Percentiles rank a stretch among this genome's conserved stretches.
These are phyloP conservation scores for Obelidium mucronatum DNA, from an alignment of 192 early-diverging fungal species.

Conservation along the genomic window DNA sequence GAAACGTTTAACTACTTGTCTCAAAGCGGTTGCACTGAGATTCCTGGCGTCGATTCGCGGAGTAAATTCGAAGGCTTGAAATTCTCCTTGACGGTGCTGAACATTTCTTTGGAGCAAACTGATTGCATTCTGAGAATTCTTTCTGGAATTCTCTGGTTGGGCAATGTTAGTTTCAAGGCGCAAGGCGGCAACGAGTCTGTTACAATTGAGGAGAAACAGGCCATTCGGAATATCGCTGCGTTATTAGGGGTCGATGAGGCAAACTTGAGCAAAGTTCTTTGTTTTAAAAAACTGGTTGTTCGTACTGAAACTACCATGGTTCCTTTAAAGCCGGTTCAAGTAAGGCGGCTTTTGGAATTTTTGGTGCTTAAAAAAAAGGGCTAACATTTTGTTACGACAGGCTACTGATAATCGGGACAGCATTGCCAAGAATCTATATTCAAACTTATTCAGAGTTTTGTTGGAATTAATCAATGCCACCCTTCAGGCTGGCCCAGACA, in stretches of 20 bases:
- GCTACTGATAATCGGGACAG: slow-evolving; percentile 64
- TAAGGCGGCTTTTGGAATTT: slow-evolving; percentile 14
- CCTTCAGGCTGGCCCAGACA: slow-evolving; percentile 36
- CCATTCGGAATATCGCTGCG: slow-evolving; percentile 75
- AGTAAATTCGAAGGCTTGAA: slow-evolving; percentile 79
- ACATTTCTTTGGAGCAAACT: slow-evolving; percentile 70
- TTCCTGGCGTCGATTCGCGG: slow-evolving; percentile 51
- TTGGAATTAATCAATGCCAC: slow-evolving; percentile 64
- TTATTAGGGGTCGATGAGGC: slow-evolving; percentile 81
- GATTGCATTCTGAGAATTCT: slow-evolving; percentile 46
- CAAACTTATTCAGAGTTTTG: slow-evolving; percentile 56
- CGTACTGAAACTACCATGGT: slow-evolving; percentile 89
- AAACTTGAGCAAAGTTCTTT: slow-evolving; percentile 77
- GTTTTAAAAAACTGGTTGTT: slow-evolving; percentile 85
- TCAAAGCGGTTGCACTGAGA: slow-evolving; percentile 61
- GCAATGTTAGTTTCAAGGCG: slow-evolving; percentile 62
- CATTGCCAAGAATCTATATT: slow-evolving; percentile 61
- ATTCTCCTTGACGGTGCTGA: slow-evolving; percentile 75
- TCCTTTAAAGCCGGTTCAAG: slow-evolving; percentile 84
- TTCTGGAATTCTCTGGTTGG: slow-evolving; percentile 53
- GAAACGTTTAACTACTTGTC: slow-evolving; percentile 49
- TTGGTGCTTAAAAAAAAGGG: neutral
- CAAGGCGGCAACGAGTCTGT: slow-evolving; percentile 71
- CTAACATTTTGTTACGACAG: too few species aligned
- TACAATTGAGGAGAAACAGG: slow-evolving; percentile 77